Conservation (phyloP, 1,284 basidiomycete species). For the Mycosarcoma maydis region DNA sequence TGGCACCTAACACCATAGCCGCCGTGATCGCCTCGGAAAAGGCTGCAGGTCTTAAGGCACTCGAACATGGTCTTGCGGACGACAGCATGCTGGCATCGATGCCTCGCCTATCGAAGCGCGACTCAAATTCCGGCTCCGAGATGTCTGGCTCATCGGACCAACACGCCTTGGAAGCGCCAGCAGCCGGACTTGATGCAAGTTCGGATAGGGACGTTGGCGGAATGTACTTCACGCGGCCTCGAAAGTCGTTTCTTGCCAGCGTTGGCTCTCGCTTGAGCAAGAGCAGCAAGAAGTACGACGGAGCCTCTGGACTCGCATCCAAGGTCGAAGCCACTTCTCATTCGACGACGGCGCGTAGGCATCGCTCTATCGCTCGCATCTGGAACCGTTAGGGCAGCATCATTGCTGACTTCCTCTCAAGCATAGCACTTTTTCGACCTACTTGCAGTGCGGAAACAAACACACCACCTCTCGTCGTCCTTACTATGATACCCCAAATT, state of each 20-base stretch:
- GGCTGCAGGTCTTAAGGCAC: slow-evolving; percentile 23
- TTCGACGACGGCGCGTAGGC: slow-evolving; percentile 5
- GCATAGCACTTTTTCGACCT: too few species aligned
- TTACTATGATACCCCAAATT: slow-evolving; percentile 5
- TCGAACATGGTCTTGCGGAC: slow-evolving; percentile 21
- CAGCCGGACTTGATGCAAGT: slow-evolving; percentile 13
- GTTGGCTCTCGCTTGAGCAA: slow-evolving; percentile 26
- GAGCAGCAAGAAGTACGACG: slow-evolving; percentile 8
- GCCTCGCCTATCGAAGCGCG: slow-evolving; percentile 36
- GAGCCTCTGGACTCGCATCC: not conserved
- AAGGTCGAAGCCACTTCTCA: slow-evolving; percentile 2
- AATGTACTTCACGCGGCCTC: slow-evolving; percentile 19
- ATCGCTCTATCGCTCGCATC: slow-evolving; percentile 21
- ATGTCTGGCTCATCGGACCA: slow-evolving; percentile 36
- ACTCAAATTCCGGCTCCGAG: slow-evolving; percentile 35
- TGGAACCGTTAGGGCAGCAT: slow-evolving; percentile 10
- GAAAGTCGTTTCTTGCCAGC: slow-evolving; percentile 17
- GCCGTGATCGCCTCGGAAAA: slow-evolving; percentile 28
- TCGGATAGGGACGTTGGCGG: slow-evolving; percentile 27
- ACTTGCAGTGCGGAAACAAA: not conserved
- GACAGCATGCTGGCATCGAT: slow-evolving; percentile 34
- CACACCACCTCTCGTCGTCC: not conserved
- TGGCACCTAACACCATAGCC: slow-evolving; percentile 11
- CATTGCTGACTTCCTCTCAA: too few species aligned
- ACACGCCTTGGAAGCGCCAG: slow-evolving; percentile 12